A percentile compares a stretch with the other conserved stretches of the same genome.
Evolutionary conservation across 179 eudicot species (phyloP).

Genomic region (Beta lomatogona): DNA sequence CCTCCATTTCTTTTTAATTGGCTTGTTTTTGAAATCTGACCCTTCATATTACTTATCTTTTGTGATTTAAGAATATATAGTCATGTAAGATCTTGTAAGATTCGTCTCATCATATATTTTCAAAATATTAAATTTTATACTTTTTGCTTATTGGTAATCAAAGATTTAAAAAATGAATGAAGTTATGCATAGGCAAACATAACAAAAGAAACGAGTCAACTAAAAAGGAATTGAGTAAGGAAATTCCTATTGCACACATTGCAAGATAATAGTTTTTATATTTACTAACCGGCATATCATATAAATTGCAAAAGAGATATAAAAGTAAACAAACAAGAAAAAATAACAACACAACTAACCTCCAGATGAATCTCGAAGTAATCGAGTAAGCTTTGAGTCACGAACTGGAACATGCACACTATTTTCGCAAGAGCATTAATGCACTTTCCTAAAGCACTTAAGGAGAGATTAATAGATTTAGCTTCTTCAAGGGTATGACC

Average conservation of each 20-base stretch:
- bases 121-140: too few species aligned
- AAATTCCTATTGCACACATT: background rate
- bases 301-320: background rate
- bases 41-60: too few species aligned
- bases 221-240: background rate
- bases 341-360: slow-evolving; percentile 43
- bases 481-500: slow-evolving; percentile 98
- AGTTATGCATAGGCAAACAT: too few species aligned
- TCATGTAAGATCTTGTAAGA: too few species aligned
- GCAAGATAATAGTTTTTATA: background rate
- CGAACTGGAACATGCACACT: slow-evolving; percentile 93
- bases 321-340: background rate
- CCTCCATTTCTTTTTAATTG: too few species aligned
- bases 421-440: slow-evolving; percentile 96
- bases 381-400: slow-evolving; percentile 92
- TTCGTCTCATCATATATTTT: too few species aligned
- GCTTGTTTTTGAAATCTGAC: too few species aligned
- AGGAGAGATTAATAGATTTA: slow-evolving; percentile 87
- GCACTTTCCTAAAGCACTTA: slow-evolving; percentile 93
- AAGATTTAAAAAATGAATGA: too few species aligned
- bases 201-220: too few species aligned
- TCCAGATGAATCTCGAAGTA: slow-evolving; percentile 97
- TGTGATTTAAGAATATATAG: too few species aligned
- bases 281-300: background rate
- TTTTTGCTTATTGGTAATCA: too few species aligned